phyloP scores from a whole-genome alignment of 306 rosid genomes.

The Astragalus membranaceus region DNA sequence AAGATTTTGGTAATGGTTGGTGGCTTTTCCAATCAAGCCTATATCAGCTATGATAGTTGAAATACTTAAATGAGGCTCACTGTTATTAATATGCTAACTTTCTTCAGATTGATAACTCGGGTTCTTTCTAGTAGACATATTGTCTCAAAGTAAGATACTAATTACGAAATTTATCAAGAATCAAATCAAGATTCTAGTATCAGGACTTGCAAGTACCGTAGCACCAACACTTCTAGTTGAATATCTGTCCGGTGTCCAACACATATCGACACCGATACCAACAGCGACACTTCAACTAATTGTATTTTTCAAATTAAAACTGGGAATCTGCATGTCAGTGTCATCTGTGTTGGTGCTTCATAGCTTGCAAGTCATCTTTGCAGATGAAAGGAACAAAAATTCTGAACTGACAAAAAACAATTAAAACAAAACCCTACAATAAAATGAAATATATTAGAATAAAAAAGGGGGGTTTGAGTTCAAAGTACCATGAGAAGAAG shows the following conservation, averaged over 20 bases:
- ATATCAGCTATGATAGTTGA: constrained; percentile 39
- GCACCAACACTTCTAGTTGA: neutral
- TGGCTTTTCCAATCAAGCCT: neutral
- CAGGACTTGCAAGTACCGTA: neutral
- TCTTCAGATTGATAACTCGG: neutral
- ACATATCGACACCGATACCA: neutral
- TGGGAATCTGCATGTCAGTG: too few species aligned
- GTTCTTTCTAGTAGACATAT: neutral
- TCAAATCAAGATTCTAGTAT: neutral
- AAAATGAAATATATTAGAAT: neutral
- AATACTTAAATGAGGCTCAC: constrained; percentile 34
- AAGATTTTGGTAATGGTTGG: neutral
- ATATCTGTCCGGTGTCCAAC: too few species aligned
- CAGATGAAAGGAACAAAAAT: neutral
- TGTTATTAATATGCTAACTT: constrained; percentile 14
- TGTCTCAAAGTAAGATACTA: constrained; percentile 5
- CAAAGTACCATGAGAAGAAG: constrained; percentile 39
- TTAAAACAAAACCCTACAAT: neutral
- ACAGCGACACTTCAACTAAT: neutral
- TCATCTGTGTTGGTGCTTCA: too few species aligned
- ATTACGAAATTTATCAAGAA: neutral
- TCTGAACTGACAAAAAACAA: neutral
- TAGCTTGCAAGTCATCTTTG: too few species aligned
- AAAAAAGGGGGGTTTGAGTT: neutral
- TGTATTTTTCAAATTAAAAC: too few species aligned